Base-by-base conservation (phyloP, 805 yeast species). In the Wickerhamomyces canadensis region DNA sequence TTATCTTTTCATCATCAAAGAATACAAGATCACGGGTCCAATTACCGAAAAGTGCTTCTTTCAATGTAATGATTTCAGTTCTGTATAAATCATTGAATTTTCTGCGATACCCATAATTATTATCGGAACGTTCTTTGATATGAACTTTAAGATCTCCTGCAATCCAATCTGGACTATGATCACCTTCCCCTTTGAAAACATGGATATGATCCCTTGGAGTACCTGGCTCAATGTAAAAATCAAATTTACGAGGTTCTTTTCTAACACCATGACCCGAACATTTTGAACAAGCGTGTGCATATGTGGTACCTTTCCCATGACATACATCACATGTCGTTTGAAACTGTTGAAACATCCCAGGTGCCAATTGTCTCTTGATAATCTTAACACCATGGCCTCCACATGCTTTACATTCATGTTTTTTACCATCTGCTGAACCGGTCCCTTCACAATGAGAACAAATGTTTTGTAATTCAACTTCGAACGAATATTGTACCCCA, bases 311-410 rank as follows among this genome's bases (percentile, higher is more conserved):
- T 31, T 69, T 64, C 25, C 98, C 98, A 10, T 65, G 62, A 68
- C 98, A 93, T 35, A 65, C 62, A 37, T 83, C 87, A 70, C 98
- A 93, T 4, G 71, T 68, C 31, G 78, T 72, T 57, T 85, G 91
- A 49, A 89, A 70, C 43, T 80, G 84, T 61, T 93, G 98, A 43
- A 85, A 65, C 87, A 93, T 85, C 7, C 89, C 89, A 5, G 94
- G 95, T 0, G 86, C 97, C 47, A 91, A 61, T 57, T 89, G 95
- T 41, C 82, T 68, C 34, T 76, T 70, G 38, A 80, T 73, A 7
- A 79, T 56, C 27, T 74, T 60, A 17, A 80, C 67, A 19, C 98
- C 98, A 19, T 64, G 61, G 5, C 98, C 98, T 11, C 68, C 58
- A 66, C 98, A 93, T 35, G 62, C 64, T 1, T 59, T 45, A 67